Percentiles rank a stretch among this genome's conserved stretches.
phyloP scores from a whole-genome alignment of 371 early-diverging fungal genomes.

The Mucor piriformis region DNA sequence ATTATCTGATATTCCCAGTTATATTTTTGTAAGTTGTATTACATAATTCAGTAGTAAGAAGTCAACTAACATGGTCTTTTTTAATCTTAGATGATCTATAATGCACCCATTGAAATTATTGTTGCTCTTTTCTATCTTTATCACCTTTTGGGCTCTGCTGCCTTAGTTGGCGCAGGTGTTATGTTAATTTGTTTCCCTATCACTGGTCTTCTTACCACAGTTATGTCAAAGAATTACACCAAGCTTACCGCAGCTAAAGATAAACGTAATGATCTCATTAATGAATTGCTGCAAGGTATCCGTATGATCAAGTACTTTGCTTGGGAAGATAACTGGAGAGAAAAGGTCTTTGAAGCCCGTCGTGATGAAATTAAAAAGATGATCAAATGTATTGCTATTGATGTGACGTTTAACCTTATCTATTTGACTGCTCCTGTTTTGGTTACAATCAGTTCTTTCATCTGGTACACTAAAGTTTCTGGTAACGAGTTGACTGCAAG shows the following conservation, averaged over 20 bases:
- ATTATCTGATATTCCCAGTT: slow-evolving; percentile 45
- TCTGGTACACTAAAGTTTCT: slow-evolving; percentile 61
- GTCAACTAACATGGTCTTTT: neutral
- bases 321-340: slow-evolving; percentile 65
- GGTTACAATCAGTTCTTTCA: slow-evolving; percentile 58
- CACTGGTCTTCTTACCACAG: slow-evolving; percentile 50
- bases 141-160: slow-evolving; percentile 50
- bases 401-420: slow-evolving; percentile 41
- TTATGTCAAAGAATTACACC: slow-evolving; percentile 22
- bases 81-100: slow-evolving; percentile 41
- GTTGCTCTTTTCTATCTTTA: slow-evolving; percentile 55
- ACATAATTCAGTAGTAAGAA: neutral
- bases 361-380: slow-evolving; percentile 55
- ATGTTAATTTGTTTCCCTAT: slow-evolving; percentile 63
- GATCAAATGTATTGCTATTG: slow-evolving; percentile 37
- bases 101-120: slow-evolving; percentile 54
- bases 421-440: slow-evolving; percentile 57
- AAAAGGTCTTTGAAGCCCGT: slow-evolving; percentile 53
- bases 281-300: slow-evolving; percentile 68
- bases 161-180: slow-evolving; percentile 53
- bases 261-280: slow-evolving; percentile 47
- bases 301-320: slow-evolving; percentile 73
- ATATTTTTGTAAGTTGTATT: slow-evolving; percentile 38
- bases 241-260: slow-evolving; percentile 37
- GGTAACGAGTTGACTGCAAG: slow-evolving; percentile 50